Evolutionary conservation across 257 asterid species (phyloP).

Genomic region (Scutellaria galericulata): DNA sequence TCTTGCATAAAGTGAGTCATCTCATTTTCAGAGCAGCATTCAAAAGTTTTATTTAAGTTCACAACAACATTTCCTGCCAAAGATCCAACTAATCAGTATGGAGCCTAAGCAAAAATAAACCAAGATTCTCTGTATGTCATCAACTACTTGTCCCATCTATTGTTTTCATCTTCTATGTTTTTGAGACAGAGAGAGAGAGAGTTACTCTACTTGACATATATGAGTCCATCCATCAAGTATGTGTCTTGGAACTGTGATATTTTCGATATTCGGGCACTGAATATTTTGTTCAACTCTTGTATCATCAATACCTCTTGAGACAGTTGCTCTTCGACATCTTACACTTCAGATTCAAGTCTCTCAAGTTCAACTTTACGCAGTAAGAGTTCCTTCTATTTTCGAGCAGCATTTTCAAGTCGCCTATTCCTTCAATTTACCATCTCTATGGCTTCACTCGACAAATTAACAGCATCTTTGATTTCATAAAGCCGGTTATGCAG

Average conservation of each 20-base stretch:
- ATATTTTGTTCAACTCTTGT: conserved; percentile 16
- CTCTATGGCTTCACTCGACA: conserved; percentile 5
- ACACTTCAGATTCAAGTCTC: conserved; percentile 34
- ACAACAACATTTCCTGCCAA: too few species aligned
- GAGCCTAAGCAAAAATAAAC: too few species aligned
- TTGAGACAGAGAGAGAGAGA: too few species aligned
- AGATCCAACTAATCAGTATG: too few species aligned
- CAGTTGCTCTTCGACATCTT: conserved; percentile 23
- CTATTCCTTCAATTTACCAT: conserved; percentile 29
- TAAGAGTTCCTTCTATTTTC: conserved; percentile 19
- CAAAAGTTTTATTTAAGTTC: too few species aligned
- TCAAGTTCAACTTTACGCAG: not conserved
- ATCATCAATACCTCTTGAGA: conserved; percentile 23
- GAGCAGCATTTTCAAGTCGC: not conserved
- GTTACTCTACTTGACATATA: not conserved
- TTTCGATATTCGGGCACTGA: not conserved
- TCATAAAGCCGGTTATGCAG: conserved; percentile 38
- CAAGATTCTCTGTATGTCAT: too few species aligned
- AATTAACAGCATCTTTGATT: conserved; percentile 35
- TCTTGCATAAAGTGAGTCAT: too few species aligned
- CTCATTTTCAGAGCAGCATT: too few species aligned
- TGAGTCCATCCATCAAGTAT: conserved; percentile 36
- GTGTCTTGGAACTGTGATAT: conserved; percentile 9
- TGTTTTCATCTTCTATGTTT: too few species aligned
- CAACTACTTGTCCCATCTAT: too few species aligned